These are phyloP conservation scores for Aspergillus sergii DNA, from an alignment of 2,329 filamentous ascomycete species.

Conservation along the genomic window DNA sequence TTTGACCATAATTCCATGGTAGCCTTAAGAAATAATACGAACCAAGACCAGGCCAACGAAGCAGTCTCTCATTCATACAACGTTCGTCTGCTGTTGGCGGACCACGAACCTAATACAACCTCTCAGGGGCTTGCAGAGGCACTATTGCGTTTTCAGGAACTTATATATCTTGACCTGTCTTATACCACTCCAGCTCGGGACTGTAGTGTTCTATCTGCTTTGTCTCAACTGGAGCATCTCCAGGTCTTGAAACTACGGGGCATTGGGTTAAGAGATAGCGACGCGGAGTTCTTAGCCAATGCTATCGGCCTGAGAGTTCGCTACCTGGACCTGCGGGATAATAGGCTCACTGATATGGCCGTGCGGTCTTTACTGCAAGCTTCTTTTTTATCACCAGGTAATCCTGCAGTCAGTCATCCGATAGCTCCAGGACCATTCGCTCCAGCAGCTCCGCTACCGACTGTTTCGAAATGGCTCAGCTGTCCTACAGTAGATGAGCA, in stretches of 20 bases:
- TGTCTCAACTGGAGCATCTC: constrained; percentile 53
- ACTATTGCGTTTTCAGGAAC: constrained; percentile 54
- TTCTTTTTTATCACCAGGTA: constrained; percentile 46
- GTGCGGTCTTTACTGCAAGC: constrained; percentile 55
- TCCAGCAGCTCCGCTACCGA: constrained; percentile 1
- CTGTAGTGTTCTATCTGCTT: constrained; percentile 49
- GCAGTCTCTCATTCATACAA: constrained; percentile 41
- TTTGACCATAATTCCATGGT: constrained; percentile 63
- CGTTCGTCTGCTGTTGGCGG: constrained; percentile 59
- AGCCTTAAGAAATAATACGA: constrained; percentile 44
- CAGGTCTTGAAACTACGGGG: constrained; percentile 61
- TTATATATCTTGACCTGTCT: constrained; percentile 63
- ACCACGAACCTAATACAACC: constrained; percentile 61
- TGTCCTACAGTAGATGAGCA: constrained; percentile 48
- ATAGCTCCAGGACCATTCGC: background rate
- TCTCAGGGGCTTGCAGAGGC: constrained; percentile 56
- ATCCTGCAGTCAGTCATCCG: background rate
- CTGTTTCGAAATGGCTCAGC: constrained; percentile 27
- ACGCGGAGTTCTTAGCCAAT: constrained; percentile 55
- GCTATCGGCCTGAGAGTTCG: constrained; percentile 56
- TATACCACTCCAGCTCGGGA: constrained; percentile 54
- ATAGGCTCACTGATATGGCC: constrained; percentile 59
- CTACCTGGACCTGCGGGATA: constrained; percentile 60
- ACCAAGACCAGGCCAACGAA: constrained; percentile 6
- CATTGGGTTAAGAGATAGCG: constrained; percentile 56